Base-by-base conservation (phyloP, 2,329 filamentous ascomycete species). In the Dactylonectria macrodidyma region DNA sequence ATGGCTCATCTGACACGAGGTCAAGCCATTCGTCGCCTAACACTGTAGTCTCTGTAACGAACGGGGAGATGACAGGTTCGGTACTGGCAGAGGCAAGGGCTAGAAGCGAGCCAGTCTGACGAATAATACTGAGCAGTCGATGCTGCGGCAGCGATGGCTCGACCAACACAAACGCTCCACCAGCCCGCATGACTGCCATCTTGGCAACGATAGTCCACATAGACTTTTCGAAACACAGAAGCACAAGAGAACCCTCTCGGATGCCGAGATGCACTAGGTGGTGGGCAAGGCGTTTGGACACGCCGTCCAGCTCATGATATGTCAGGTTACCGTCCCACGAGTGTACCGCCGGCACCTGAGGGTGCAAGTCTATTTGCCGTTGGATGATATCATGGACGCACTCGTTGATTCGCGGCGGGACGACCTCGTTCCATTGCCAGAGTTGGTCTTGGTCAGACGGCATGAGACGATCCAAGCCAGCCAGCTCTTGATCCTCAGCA, bases 341-440 rank as follows among this genome's bases (percentile, higher is more conserved):
- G 48, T 51, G 48, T 71, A 84, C 84, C 0, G 83, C 86, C 7
- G 69, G 66, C 0, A 55, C 26, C 19, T 59, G 6, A 33, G 55
- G 62, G 11, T 6, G 11, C 16, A 54, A 12, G 12, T 54, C 34
- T 4, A 52, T 52, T 2, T 60, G 67, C 2, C 63, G 12, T 0
- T 70, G 63, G 9, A 78, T 68, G 4, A 77, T 46, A 2, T 69
- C 58, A 34, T 79, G 77, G 1, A 78, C 64, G 19, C 63, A 70
- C 1, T 60, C 33, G 5, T 74, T 62, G 0, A 64, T 30, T 1
- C 54, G 24, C 11, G 7, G 50, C 9, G 74, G 74, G 0, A 73
- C 55, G 1, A 19, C 50, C 8, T 26, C 41, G 44, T 75, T 76
- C 70, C 73, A 74, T 5, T 52, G 56, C 70, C 70, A 70, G 14